Base-by-base conservation (phyloP, 139 green algal species). In the Marvania coccoides region DNA sequence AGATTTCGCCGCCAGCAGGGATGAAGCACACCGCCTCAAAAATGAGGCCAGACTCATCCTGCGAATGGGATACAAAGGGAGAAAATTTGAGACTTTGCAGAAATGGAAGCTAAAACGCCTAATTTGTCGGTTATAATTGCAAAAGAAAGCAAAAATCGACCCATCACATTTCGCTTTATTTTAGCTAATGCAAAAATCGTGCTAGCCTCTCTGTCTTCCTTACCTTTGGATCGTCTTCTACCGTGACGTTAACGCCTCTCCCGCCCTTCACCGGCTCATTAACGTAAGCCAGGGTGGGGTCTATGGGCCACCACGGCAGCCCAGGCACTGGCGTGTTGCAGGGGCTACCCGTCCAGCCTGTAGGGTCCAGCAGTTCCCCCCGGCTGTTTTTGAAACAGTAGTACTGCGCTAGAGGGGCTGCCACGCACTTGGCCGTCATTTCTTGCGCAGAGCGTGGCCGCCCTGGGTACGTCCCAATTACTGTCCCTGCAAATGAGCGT, bases 381-480 rank as follows among this genome's bases (percentile, higher is more conserved):
- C n/a, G 48, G 4, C 35, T 60, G 23, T 60, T 81, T 1, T 61
- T 58, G 56, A 83, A 87, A 34, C 56, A 67, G 29, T 79, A 86
- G 29, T 59, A 47, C 31, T 35, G 39, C 3, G 76, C 71, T 1
- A 42, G 29, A 4, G 78, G 78, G 2, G 70, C 72, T 4, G 10
- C 0, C 6, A 60, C 26, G 9, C 28, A 63, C 57, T 88, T 88
- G 23, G 30, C 48, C 15, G 71, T 13, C 71, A 88, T 87, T n/a
- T 72, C 54, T 0, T 31, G 19, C 10, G 67, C 26, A 12, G 46
- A 60, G 29, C 82, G 63, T 1, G 70, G 71, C 5, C 73, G 56
- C 4, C 82, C 82, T 8, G 82, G 82, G 62, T 88, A 88, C 23
- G 40, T n/a, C 15, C 82, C 82, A 12, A 88, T 45, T 6, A 75